phyloP scores from a whole-genome alignment of 2,329 filamentous ascomycete genomes.

The Pseudodiploospora longispora region DNA sequence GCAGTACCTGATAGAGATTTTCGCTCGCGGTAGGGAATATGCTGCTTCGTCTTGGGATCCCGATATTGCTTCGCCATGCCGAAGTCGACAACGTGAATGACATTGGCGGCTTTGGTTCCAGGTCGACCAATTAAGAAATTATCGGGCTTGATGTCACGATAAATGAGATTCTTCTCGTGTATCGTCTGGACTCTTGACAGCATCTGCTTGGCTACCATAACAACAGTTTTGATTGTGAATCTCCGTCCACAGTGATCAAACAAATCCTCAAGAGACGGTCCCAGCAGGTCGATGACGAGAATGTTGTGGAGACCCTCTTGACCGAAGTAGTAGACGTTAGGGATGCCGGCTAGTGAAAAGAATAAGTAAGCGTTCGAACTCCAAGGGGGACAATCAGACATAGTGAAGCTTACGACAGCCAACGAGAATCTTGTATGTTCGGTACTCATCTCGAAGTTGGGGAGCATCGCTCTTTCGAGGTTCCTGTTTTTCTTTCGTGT shows the following conservation, averaged over 20 bases:
- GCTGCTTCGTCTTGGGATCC: slow-evolving; percentile 97
- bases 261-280: slow-evolving; percentile 88
- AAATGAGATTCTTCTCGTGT: slow-evolving; percentile 98
- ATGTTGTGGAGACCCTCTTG: slow-evolving; percentile 99
- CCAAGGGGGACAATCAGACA: slow-evolving; percentile 21
- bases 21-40: slow-evolving; percentile 93
- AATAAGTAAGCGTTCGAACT: slow-evolving; percentile 13
- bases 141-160: slow-evolving; percentile 98
- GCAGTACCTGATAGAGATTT: slow-evolving; percentile 96
- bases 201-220: slow-evolving; percentile 99
- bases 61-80: slow-evolving; percentile 99
- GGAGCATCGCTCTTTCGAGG: slow-evolving; percentile 97
- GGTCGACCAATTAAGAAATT: slow-evolving; percentile 96
- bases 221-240: slow-evolving; percentile 94
- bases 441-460: slow-evolving; percentile 94
- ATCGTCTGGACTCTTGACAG: slow-evolving; percentile 87
- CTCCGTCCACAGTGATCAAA: slow-evolving; percentile 95
- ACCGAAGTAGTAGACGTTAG: slow-evolving; percentile 99
- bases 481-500: slow-evolving; percentile 51
- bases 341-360: slow-evolving; percentile 69
- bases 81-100: slow-evolving; percentile 98
- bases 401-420: slow-evolving; percentile 73
- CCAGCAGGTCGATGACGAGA: slow-evolving; percentile 91
- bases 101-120: slow-evolving; percentile 87
- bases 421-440: slow-evolving; percentile 98